These are phyloP conservation scores for Trametes elegans DNA, from an alignment of 768 basidiomycete species.

Conservation along the genomic window DNA sequence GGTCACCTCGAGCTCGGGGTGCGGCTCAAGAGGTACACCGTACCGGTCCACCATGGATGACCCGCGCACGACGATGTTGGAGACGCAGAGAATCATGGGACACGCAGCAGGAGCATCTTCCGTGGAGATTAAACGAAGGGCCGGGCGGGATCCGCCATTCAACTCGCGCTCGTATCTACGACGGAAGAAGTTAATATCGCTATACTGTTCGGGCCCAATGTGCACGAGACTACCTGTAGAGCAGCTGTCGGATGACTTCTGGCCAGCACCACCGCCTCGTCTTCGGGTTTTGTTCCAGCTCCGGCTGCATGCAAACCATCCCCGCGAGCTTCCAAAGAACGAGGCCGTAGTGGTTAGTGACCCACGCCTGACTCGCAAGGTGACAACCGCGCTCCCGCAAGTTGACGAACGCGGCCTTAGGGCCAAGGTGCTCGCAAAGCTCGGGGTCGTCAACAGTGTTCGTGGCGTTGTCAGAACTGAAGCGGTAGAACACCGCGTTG, in stretches of 20 bases:
- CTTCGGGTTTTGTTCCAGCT: slow-evolving; percentile 43
- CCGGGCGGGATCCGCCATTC: slow-evolving; percentile 73
- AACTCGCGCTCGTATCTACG: slow-evolving; percentile 87
- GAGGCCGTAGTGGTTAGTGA: slow-evolving; percentile 87
- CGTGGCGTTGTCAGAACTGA: slow-evolving; percentile 36
- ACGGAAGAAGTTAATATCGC: slow-evolving; percentile 36
- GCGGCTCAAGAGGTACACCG: slow-evolving; percentile 35
- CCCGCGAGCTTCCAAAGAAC: slow-evolving; percentile 96
- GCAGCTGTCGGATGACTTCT: slow-evolving; percentile 78
- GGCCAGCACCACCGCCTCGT: slow-evolving; percentile 76
- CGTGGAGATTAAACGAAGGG: slow-evolving; percentile 76
- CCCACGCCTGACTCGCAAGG: slow-evolving; percentile 76
- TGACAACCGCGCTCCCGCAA: slow-evolving; percentile 58
- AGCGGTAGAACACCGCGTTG: slow-evolving; percentile 58
- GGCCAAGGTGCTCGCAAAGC: slow-evolving; percentile 38
- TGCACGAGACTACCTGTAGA: no score
- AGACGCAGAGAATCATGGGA: slow-evolving; percentile 86
- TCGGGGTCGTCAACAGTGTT: neutral
- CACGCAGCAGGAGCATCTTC: slow-evolving; percentile 77
- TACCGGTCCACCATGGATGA: slow-evolving; percentile 37
- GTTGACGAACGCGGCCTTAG: slow-evolving; percentile 53
- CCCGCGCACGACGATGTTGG: slow-evolving; percentile 58
- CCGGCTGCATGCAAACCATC: slow-evolving; percentile 73
- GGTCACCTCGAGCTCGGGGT: slow-evolving; percentile 81
- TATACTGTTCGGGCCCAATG: no score